Evolutionary conservation across 352 stramenopile genomes (phyloP).

Genomic region (Globisporangium solare): DNA sequence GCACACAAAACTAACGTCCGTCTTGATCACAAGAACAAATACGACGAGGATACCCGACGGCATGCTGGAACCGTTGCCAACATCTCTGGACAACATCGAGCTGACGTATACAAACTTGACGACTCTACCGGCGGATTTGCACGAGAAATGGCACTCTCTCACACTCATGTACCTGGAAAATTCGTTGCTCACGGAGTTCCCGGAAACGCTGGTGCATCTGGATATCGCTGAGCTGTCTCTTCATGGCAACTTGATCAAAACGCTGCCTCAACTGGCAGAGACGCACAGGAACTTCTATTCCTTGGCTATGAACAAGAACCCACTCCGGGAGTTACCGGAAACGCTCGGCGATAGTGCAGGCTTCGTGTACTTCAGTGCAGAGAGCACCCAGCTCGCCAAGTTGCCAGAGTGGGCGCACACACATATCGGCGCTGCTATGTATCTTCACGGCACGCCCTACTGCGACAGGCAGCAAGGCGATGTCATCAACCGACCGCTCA

Average conservation of each 20-base stretch:
- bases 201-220: slow-evolving; percentile 1
- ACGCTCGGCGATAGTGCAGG: slow-evolving; percentile 4
- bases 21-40: slow-evolving; percentile 7
- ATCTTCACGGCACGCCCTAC: background rate
- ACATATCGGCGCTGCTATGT: background rate
- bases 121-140: slow-evolving; percentile 6
- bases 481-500: background rate
- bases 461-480: background rate
- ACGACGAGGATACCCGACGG: slow-evolving; percentile 9
- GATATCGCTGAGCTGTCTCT: background rate
- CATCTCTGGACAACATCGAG: slow-evolving; percentile 4
- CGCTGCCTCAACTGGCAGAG: too few species aligned
- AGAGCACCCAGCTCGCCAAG: slow-evolving; percentile 10
- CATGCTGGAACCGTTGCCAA: slow-evolving; percentile 3
- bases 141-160: slow-evolving; percentile 6
- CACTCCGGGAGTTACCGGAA: slow-evolving; percentile 6
- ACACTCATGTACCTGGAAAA: slow-evolving; percentile 2
- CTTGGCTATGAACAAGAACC: background rate
- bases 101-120: slow-evolving; percentile 11
- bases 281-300: slow-evolving; percentile 20
- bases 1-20: slow-evolving; percentile 1
- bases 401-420: slow-evolving; percentile 9
- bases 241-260: slow-evolving; percentile 1
- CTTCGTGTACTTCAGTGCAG: slow-evolving; percentile 15
- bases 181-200: slow-evolving; percentile 5